Conservation (phyloP, 495 filamentous ascomycete genomes). For the Xylaria sp. region DNA sequence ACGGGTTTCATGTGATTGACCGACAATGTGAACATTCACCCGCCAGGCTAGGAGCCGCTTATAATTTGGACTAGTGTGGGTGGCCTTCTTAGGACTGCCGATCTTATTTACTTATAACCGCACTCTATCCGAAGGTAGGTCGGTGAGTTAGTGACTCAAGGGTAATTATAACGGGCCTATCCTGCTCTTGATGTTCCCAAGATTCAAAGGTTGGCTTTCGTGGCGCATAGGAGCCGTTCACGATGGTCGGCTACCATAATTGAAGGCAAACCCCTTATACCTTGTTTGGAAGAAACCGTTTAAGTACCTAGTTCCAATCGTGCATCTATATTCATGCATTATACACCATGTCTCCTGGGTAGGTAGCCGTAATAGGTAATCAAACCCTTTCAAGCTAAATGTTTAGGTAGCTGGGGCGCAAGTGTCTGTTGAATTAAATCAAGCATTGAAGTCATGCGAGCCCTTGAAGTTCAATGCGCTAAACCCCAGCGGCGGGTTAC, state of each 20-base stretch:
- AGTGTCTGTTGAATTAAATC: not conserved
- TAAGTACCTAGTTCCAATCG: not conserved
- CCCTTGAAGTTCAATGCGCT: not conserved
- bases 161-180: not conserved
- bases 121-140: not conserved
- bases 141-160: not conserved
- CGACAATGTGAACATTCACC: not conserved
- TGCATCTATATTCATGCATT: not conserved
- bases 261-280: not conserved
- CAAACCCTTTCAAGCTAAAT: not conserved
- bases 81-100: not conserved
- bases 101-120: conserved; percentile 12
- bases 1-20: conserved; percentile 18
- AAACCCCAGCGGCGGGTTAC: not conserved
- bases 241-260: not conserved
- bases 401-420: not conserved
- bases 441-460: conserved; percentile 1
- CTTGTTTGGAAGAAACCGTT: not conserved
- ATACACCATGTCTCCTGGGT: too few species aligned
- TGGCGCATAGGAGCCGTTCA: not conserved
- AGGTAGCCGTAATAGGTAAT: too few species aligned
- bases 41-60: not conserved
- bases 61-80: not conserved
- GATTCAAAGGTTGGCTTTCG: not conserved
- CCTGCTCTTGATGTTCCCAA: not conserved